phyloP scores from a whole-genome alignment of 1,139 yeast species.

The Candida gigantensis region DNA sequence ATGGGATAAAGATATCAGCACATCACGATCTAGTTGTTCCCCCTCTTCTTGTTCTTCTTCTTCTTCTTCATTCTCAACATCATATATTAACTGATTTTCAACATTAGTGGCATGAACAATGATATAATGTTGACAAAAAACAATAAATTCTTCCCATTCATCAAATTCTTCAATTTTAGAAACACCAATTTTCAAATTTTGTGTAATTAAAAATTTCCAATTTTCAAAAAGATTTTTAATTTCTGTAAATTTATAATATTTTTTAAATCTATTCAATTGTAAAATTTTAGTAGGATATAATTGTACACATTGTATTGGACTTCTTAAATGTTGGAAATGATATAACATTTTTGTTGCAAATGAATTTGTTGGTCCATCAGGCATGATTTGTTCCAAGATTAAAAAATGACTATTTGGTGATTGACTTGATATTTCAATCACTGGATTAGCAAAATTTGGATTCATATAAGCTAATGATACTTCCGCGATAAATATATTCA shows the following conservation, averaged over 20 bases:
- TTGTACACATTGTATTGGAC: constrained; percentile 70
- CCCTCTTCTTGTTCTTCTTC: constrained; percentile 3
- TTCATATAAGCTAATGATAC: constrained; percentile 83
- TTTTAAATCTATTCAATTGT: constrained; percentile 53
- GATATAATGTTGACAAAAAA: constrained; percentile 77
- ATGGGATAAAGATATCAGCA: constrained; percentile 7
- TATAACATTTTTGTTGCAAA: constrained; percentile 75
- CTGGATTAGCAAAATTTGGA: constrained; percentile 64
- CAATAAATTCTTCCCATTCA: constrained; percentile 79
- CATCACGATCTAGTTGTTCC: constrained; percentile 8
- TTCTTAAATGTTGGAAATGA: constrained; percentile 66
- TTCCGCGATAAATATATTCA: constrained; percentile 72
- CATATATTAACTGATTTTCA: constrained; percentile 17
- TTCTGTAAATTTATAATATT: constrained; percentile 48
- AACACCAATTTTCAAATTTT: constrained; percentile 43
- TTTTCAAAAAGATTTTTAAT: constrained; percentile 56
- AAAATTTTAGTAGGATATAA: constrained; percentile 53
- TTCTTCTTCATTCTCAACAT: constrained; percentile 9
- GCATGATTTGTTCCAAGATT: constrained; percentile 71
- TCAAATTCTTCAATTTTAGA: constrained; percentile 67
- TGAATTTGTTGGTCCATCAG: constrained; percentile 61
- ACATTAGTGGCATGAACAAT: constrained; percentile 63
- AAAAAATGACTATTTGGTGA: constrained; percentile 60
- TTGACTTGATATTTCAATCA: constrained; percentile 52
- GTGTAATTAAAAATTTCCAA: constrained; percentile 52